Percentiles rank a stretch among this genome's conserved stretches.
These are phyloP conservation scores for Sambucus nigra DNA, from an alignment of 129 eudicot species.

Conservation along the genomic window DNA sequence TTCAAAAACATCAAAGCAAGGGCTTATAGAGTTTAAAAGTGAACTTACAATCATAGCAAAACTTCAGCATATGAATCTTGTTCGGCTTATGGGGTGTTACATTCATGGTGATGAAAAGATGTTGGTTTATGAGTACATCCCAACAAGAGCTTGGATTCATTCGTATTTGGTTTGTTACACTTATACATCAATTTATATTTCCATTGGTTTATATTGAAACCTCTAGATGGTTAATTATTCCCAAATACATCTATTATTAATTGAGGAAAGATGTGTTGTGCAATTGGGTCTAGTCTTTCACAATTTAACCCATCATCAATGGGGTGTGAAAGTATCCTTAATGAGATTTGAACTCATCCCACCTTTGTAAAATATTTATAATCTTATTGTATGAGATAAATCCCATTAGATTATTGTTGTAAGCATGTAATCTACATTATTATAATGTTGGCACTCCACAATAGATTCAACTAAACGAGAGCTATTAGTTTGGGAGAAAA, in stretches of 20 bases:
- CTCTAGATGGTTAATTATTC: no score
- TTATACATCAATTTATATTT: neutral
- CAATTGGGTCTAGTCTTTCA: no score
- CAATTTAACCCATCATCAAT: no score
- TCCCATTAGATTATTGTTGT: neutral
- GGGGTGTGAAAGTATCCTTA: no score
- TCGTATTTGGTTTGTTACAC: constrained; percentile 16
- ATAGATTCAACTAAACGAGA: constrained; percentile 12
- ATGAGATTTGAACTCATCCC: no score
- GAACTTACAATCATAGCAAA: constrained; percentile 27
- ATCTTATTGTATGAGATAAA: no score
- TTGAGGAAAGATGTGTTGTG: no score
- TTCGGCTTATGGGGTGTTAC: constrained; percentile 16
- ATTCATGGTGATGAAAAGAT: constrained; percentile 18
- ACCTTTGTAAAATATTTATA: no score
- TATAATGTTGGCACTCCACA: neutral
- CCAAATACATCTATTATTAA: no score
- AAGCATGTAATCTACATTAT: neutral
- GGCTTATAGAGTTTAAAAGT: constrained; percentile 29
- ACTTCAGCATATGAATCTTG: constrained; percentile 31
- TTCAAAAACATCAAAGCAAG: constrained; percentile 21
- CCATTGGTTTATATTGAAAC: neutral
- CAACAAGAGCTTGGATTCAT: constrained; percentile 22
- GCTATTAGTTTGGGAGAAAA: constrained; percentile 14
- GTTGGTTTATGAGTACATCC: constrained; percentile 22